A percentile compares a stretch with the other conserved stretches of the same genome.
phyloP scores from a whole-genome alignment of 768 basidiomycete genomes.

The Pleurotus citrinopileatus region DNA sequence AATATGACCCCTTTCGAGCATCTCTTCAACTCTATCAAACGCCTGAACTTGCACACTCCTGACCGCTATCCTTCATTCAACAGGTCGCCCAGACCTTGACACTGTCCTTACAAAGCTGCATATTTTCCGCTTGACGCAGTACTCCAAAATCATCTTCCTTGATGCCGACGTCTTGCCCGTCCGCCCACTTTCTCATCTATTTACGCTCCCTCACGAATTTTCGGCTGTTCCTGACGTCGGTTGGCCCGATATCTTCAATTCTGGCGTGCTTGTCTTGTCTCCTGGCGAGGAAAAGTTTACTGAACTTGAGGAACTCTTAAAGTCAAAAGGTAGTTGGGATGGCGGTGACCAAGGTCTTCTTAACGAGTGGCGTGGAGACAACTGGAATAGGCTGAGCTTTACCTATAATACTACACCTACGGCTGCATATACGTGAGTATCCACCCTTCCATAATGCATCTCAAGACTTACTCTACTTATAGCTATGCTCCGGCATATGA shows the following conservation, averaged over 20 bases:
- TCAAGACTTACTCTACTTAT: slow-evolving; percentile 17
- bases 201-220: slow-evolving; percentile 77
- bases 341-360: slow-evolving; percentile 98
- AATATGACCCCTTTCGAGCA: not conserved
- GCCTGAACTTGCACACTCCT: not conserved
- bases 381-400: slow-evolving; percentile 96
- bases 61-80: slow-evolving; percentile 13
- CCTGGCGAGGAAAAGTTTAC: slow-evolving; percentile 84
- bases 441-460: slow-evolving; percentile 19
- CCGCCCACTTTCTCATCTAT: slow-evolving; percentile 90
- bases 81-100: slow-evolving; percentile 92
- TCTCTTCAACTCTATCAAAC: not conserved
- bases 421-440: slow-evolving; percentile 89
- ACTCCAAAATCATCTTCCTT: slow-evolving; percentile 83
- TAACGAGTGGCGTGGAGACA: slow-evolving; percentile 86
- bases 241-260: slow-evolving; percentile 99
- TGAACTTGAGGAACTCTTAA: slow-evolving; percentile 66
- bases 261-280: slow-evolving; percentile 86
- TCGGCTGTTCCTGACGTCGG: slow-evolving; percentile 96
- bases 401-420: slow-evolving; percentile 98
- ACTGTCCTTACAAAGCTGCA: slow-evolving; percentile 96
- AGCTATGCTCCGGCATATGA: slow-evolving; percentile 97
- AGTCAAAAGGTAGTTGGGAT: slow-evolving; percentile 87
- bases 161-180: slow-evolving; percentile 91
- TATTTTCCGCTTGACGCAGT: slow-evolving; percentile 88